phyloP scores from a whole-genome alignment of 805 yeast genomes.

The Candida railenensis region DNA sequence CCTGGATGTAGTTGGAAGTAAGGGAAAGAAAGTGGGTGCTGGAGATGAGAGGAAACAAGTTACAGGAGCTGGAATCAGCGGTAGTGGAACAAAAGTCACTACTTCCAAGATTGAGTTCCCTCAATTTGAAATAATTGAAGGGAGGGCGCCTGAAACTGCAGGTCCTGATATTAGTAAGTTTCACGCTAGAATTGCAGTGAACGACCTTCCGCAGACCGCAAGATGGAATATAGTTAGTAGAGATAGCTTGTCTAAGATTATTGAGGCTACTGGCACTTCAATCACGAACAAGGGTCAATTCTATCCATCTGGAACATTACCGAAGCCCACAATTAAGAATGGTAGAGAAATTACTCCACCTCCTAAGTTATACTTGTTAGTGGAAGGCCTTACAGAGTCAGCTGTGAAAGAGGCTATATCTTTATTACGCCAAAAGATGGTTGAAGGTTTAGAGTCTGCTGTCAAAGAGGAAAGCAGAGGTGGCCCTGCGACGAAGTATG shows the following conservation, averaged over 20 bases:
- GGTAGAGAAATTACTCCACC: constrained; percentile 51
- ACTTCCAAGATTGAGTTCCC: constrained; percentile 25
- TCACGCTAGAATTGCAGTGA: constrained; percentile 71
- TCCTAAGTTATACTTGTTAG: constrained; percentile 71
- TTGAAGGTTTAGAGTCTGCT: constrained; percentile 55
- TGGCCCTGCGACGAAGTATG: constrained; percentile 49
- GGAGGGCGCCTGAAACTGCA: constrained; percentile 51
- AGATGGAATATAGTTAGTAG: constrained; percentile 77
- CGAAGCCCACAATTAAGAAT: constrained; percentile 53
- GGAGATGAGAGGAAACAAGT: not conserved
- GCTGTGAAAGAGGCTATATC: constrained; percentile 61
- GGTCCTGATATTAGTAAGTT: constrained; percentile 56
- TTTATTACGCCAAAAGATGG: constrained; percentile 51
- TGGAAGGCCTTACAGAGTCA: constrained; percentile 69
- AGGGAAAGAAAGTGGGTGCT: not conserved
- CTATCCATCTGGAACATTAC: constrained; percentile 44
- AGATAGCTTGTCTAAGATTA: constrained; percentile 59
- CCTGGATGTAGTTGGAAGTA: constrained; percentile 5
- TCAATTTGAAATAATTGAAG: constrained; percentile 49
- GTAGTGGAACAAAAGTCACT: not conserved
- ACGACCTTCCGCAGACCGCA: constrained; percentile 80
- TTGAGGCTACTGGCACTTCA: constrained; percentile 71
- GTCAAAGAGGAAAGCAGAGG: constrained; percentile 40
- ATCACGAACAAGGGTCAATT: constrained; percentile 81
- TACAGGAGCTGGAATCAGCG: not conserved